Evolutionary conservation across 2,329 filamentous ascomycete species (phyloP).

Genomic region (Talaromyces verruculosus): DNA sequence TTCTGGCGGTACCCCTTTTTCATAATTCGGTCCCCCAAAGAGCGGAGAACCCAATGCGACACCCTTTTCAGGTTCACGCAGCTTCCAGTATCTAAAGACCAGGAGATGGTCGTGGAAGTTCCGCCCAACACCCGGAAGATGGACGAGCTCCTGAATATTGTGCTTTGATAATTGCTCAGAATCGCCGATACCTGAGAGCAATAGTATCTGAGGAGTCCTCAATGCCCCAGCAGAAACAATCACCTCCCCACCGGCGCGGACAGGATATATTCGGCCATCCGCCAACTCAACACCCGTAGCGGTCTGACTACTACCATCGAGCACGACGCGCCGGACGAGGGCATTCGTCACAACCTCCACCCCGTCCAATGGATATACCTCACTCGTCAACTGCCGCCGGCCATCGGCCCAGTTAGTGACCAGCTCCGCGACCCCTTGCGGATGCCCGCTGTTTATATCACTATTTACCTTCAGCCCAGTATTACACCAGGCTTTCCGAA

Average conservation of each 20-base stretch:
- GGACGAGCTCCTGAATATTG: constrained; percentile 55
- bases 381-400: neutral
- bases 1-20: neutral
- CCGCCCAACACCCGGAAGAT: constrained; percentile 61
- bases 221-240: constrained; percentile 14
- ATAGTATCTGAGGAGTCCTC: constrained; percentile 59
- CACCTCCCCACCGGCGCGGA: constrained; percentile 7
- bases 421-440: neutral
- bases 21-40: constrained; percentile 4
- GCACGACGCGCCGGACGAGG: constrained; percentile 6
- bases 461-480: neutral
- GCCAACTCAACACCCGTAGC: constrained; percentile 6
- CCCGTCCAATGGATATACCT: neutral
- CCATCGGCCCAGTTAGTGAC: neutral
- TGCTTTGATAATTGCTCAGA: constrained; percentile 52
- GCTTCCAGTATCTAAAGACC: constrained; percentile 8
- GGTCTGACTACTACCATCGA: constrained; percentile 1
- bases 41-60: constrained; percentile 9
- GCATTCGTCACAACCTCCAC: neutral
- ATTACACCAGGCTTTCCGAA: neutral
- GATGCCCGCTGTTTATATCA: neutral
- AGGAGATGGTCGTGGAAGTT: constrained; percentile 17
- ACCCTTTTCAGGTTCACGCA: constrained; percentile 11
- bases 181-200: constrained; percentile 64
- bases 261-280: neutral